Conservation (phyloP, 2,329 filamentous ascomycete species). For the Beauveria bassiana region DNA sequence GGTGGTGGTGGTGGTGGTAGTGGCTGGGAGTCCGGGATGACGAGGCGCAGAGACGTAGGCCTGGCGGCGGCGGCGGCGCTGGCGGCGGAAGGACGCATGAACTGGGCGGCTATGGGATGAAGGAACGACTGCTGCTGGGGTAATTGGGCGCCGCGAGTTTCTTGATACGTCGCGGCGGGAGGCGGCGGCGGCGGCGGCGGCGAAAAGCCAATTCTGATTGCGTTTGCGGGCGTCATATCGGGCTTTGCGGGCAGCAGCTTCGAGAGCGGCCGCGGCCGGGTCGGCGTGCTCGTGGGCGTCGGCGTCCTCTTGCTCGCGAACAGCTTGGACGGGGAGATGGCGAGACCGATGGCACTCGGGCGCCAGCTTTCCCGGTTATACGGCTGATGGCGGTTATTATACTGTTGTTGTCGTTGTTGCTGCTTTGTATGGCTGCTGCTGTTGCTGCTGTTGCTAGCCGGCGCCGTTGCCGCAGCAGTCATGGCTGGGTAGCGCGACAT, state of each 20-base stretch:
- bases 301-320: conserved; percentile 17
- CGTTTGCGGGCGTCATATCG: conserved; percentile 20
- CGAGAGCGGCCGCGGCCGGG: conserved; percentile 27
- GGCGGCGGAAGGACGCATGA: background rate
- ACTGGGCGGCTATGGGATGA: conserved; percentile 14
- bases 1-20: conserved; percentile 1
- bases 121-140: background rate
- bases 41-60: background rate
- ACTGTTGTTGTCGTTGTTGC: conserved; percentile 3
- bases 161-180: background rate
- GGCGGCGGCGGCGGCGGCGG: background rate
- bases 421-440: background rate
- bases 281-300: conserved; percentile 16
- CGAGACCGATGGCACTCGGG: conserved; percentile 35
- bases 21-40: conserved; percentile 11
- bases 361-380: conserved; percentile 25
- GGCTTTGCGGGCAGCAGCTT: conserved; percentile 40
- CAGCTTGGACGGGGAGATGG: conserved; percentile 30
- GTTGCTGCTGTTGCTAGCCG: background rate
- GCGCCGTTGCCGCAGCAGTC: background rate
- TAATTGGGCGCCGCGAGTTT: conserved; percentile 10
- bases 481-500: conserved; percentile 4
- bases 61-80: background rate
- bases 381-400: conserved; percentile 15
- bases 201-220: background rate